Evolutionary conservation across 768 basidiomycete genomes (phyloP).

Genomic region (Rhizopogon vulgaris): DNA sequence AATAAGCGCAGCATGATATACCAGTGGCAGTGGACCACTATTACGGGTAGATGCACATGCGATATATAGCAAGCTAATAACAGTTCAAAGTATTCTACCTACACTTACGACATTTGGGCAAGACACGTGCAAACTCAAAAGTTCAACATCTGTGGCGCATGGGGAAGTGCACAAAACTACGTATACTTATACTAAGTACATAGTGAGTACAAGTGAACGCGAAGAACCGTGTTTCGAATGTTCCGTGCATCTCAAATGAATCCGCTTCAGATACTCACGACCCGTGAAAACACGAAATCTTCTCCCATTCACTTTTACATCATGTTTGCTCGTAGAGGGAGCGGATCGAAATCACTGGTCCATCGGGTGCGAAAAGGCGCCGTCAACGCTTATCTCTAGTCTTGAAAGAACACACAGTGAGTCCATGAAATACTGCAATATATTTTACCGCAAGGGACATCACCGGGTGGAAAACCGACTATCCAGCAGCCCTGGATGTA

Average conservation of each 20-base stretch:
- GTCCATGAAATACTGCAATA: neutral
- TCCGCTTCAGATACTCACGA: neutral
- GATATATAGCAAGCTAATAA: neutral
- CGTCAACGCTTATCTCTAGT: neutral
- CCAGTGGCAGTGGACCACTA: neutral
- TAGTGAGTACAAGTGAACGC: neutral
- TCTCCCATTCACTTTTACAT: constrained; percentile 1
- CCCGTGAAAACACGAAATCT: neutral
- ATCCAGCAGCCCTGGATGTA: neutral
- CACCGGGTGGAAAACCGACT: neutral
- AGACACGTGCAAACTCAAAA: no score
- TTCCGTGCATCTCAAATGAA: neutral
- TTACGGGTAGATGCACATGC: neutral
- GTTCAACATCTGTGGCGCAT: neutral
- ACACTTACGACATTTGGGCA: neutral
- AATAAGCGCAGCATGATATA: neutral
- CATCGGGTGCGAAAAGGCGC: neutral
- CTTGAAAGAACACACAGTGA: neutral
- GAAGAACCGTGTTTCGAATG: neutral
- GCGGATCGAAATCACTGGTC: neutral
- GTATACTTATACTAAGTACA: neutral
- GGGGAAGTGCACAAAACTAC: no score
- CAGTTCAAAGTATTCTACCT: neutral
- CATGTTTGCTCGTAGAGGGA: neutral
- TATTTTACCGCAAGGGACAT: neutral